A percentile compares a stretch with the other conserved stretches of the same genome.
phyloP scores from a whole-genome alignment of 2,329 filamentous ascomycete species.

The Fusarium lyarnte region DNA sequence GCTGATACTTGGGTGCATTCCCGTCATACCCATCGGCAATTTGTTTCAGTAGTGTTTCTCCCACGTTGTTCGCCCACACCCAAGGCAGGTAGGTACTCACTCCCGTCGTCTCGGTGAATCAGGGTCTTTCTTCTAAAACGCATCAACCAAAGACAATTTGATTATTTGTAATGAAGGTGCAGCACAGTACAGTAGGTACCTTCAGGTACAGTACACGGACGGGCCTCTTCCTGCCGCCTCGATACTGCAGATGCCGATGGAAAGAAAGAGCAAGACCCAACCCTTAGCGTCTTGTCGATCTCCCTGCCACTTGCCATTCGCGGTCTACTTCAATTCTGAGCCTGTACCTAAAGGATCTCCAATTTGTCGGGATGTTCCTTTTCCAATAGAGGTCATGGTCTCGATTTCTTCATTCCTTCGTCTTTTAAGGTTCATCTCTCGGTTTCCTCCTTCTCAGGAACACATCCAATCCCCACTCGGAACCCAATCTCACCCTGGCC shows the following conservation, averaged over 20 bases:
- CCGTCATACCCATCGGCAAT: slow-evolving; percentile 1
- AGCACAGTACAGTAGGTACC: background rate
- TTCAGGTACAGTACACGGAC: slow-evolving; percentile 19
- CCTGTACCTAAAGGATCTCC: background rate
- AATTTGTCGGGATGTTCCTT: slow-evolving; percentile 14
- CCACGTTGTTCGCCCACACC: background rate
- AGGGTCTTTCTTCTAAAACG: slow-evolving; percentile 14
- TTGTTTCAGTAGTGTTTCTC: slow-evolving; percentile 25
- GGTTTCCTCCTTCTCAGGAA: background rate
- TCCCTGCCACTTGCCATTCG: slow-evolving; percentile 30
- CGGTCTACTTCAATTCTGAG: slow-evolving; percentile 12
- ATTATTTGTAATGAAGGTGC: background rate
- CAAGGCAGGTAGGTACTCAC: background rate
- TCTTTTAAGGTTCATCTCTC: background rate
- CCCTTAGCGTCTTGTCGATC: slow-evolving; percentile 40
- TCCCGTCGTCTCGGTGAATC: slow-evolving; percentile 13
- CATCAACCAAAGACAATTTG: slow-evolving; percentile 1
- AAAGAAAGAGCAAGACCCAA: slow-evolving; percentile 22
- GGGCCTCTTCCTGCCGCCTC: slow-evolving; percentile 9
- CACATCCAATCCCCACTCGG: background rate
- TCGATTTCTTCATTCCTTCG: slow-evolving; percentile 6
- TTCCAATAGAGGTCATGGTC: slow-evolving; percentile 14
- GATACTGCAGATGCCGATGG: slow-evolving; percentile 32
- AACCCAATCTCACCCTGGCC: background rate
- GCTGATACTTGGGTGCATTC: slow-evolving; percentile 9